phyloP scores from a whole-genome alignment of 306 rosid species.

The Rubus parviflorus region DNA sequence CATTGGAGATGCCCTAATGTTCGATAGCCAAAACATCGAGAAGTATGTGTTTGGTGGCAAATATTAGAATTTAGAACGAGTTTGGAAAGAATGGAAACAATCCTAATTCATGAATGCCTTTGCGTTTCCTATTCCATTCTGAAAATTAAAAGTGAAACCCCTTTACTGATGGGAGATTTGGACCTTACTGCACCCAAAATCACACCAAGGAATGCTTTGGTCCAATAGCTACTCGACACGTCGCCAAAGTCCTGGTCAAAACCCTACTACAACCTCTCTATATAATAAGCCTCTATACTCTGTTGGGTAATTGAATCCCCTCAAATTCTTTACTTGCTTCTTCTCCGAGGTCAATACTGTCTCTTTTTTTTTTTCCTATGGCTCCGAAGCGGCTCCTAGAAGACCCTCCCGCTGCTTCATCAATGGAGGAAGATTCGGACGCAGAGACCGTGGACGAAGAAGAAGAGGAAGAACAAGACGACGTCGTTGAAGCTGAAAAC shows the following conservation, averaged over 20 bases:
- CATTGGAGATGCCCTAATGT: too few relatives aligned
- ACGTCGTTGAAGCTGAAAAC: not conserved
- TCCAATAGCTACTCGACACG: not conserved
- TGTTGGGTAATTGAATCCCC: not conserved
- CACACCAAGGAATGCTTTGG: too few relatives aligned
- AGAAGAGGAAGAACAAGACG: constrained; percentile 25
- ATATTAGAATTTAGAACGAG: too few relatives aligned
- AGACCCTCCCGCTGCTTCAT: constrained; percentile 28
- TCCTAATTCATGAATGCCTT: too few relatives aligned
- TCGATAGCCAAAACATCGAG: too few relatives aligned
- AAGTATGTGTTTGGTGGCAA: too few relatives aligned
- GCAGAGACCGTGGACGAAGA: constrained; percentile 18
- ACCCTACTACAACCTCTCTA: not conserved
- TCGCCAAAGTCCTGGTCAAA: not conserved
- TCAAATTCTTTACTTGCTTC: not conserved
- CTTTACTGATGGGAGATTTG: too few relatives aligned
- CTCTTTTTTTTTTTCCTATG: constrained; percentile 23
- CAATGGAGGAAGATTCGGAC: constrained; percentile 33
- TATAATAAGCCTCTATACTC: not conserved
- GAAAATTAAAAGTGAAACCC: too few relatives aligned
- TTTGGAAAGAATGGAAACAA: too few relatives aligned
- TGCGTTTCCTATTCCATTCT: too few relatives aligned
- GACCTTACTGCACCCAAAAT: too few relatives aligned
- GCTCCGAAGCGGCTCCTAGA: constrained; percentile 38
- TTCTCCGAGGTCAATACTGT: too few relatives aligned